These are phyloP conservation scores for Nigrograna mackinnonii DNA, from an alignment of 2,329 filamentous ascomycete species.

Conservation along the genomic window DNA sequence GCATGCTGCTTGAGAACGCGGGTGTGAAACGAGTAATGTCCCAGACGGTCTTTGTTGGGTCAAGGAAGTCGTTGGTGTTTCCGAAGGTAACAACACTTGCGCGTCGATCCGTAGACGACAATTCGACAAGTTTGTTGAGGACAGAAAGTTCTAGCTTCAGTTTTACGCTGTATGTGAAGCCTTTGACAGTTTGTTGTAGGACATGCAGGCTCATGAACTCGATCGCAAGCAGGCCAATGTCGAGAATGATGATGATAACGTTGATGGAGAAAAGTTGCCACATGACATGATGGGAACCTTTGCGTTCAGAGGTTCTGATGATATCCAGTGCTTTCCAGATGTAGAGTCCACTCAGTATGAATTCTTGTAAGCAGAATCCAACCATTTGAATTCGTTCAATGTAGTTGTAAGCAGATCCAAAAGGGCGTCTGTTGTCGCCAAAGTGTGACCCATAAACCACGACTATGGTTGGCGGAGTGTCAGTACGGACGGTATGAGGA, in stretches of 20 bases:
- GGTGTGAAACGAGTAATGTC: slow-evolving; percentile 20
- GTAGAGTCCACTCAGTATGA: slow-evolving; percentile 45
- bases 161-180: slow-evolving; percentile 45
- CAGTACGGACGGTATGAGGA: too few species aligned
- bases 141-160: slow-evolving; percentile 58
- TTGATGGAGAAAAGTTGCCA: slow-evolving; percentile 43
- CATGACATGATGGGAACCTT: slow-evolving; percentile 28
- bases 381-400: slow-evolving; percentile 45
- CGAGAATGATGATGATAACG: slow-evolving; percentile 40
- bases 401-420: slow-evolving; percentile 32
- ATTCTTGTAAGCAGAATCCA: slow-evolving; percentile 42
- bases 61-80: slow-evolving; percentile 21
- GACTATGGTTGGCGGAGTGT: too few species aligned
- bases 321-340: slow-evolving; percentile 51
- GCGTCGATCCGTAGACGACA: slow-evolving; percentile 10
- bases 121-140: slow-evolving; percentile 45
- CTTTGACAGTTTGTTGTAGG: slow-evolving; percentile 41
- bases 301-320: slow-evolving; percentile 37
- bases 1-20: slow-evolving; percentile 13
- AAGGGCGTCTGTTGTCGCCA: slow-evolving; percentile 44
- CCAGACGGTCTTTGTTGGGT: slow-evolving; percentile 20
- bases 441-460: slow-evolving; percentile 57
- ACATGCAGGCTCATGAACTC: slow-evolving; percentile 37
- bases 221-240: slow-evolving; percentile 38
- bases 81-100: slow-evolving; percentile 11